These are phyloP conservation scores for Aspergillus fructus DNA, from an alignment of 2,329 filamentous ascomycete species.

Conservation along the genomic window DNA sequence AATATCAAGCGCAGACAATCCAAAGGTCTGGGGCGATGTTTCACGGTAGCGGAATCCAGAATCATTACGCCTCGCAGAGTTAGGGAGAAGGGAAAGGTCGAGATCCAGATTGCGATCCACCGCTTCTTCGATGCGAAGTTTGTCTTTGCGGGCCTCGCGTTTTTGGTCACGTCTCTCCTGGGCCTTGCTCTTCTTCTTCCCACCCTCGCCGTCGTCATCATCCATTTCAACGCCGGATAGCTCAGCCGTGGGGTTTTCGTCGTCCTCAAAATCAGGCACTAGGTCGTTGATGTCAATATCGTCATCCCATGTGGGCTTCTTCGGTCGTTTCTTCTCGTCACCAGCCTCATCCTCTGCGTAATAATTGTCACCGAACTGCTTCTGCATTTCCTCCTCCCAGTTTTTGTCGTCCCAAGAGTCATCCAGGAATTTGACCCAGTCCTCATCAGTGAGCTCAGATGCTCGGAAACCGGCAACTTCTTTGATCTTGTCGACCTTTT, in stretches of 20 bases:
- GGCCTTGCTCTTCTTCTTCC: constrained; percentile 46
- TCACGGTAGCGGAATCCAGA: constrained; percentile 85
- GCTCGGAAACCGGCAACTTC: constrained; percentile 78
- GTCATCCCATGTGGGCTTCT: constrained; percentile 92
- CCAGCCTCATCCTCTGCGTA: constrained; percentile 62
- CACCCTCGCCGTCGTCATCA: constrained; percentile 39
- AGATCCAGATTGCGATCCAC: constrained; percentile 80
- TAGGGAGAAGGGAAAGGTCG: constrained; percentile 61
- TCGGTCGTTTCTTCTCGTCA: constrained; percentile 61
- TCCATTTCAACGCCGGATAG: constrained; percentile 57
- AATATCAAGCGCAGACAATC: constrained; percentile 86
- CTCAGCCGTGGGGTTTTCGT: constrained; percentile 54
- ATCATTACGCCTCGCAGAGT: constrained; percentile 52
- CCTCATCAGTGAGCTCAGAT: constrained; percentile 67
- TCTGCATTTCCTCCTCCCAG: constrained; percentile 90
- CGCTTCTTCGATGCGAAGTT: constrained; percentile 78
- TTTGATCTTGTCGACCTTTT: constrained; percentile 83
- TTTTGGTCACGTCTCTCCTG: constrained; percentile 60
- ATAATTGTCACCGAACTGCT: constrained; percentile 85
- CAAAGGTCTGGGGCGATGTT: constrained; percentile 85
- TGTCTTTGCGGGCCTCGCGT: constrained; percentile 75
- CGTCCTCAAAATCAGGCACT: constrained; percentile 82
- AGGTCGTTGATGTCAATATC: constrained; percentile 97
- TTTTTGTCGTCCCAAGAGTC: constrained; percentile 83
- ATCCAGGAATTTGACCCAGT: constrained; percentile 82